Evolutionary conservation across 306 rosid species (phyloP), one percentile per base, ranked within the genome.

Genomic region (Medicago lupulina): DNA sequence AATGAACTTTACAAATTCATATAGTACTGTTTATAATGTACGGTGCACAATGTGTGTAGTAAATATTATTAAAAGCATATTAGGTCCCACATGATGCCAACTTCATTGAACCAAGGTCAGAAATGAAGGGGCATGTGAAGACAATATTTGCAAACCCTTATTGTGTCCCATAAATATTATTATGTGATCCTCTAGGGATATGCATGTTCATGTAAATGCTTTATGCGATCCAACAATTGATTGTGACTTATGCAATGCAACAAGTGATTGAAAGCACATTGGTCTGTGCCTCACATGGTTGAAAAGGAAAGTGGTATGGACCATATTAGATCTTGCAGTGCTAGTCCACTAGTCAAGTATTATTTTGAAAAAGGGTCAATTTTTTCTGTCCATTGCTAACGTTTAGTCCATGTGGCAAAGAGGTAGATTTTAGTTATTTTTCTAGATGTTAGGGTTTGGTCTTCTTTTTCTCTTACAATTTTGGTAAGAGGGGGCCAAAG

Each of bases 131-230:
- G 19, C 86, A 79, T 47, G 81, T 74, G 73, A 71, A 43, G 88
- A 79, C 86, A 72, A 76, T 43, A 46, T 82, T 85, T 53, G 82
- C 72, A 72, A 34, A 41, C 77, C 80, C 39, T 81, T 70, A 53
- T 2, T 64, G 79, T 77, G 31, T 28, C 72, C 53, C 49, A 44
- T 25, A 67, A 60, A 59, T 51, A 58, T 58, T 8, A 54, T 40
- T 7, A 51, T 74, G 63, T 59, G 74, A 79, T 76, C 16, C 54
- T 25, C 41, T 51, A 73, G 44, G 53, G 74, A 8, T 36, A 51
- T 73, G 76, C 50, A 28, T 64, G 59, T 59, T 63, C 74, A 9
- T 49, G 50, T 50, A 67, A 67, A 64, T 69, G 44, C 50, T 47
- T 66, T 70, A 44, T 70, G 51, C 25, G 36, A 66, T 66, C 58